Percentiles rank a stretch among this genome's conserved stretches.
phyloP scores from a whole-genome alignment of 768 basidiomycete genomes.

The Gymnopilus dilepis region DNA sequence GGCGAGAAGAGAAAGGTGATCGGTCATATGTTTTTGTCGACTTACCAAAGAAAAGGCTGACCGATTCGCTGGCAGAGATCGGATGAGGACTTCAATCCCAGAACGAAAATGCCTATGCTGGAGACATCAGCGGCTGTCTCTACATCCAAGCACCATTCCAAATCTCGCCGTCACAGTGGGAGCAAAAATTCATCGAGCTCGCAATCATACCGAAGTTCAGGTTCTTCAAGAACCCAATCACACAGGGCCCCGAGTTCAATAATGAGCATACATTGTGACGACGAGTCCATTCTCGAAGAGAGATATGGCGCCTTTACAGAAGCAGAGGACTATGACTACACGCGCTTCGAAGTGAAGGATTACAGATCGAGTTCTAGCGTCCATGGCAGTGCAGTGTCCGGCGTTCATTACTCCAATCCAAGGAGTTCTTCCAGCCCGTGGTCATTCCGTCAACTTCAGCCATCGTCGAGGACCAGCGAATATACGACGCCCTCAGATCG shows the following conservation, averaged over 20 bases:
- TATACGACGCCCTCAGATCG: neutral
- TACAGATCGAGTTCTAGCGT: neutral
- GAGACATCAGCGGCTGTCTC: neutral
- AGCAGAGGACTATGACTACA: neutral
- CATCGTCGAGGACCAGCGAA: constrained; percentile 7
- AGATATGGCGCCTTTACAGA: neutral
- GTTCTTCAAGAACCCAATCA: neutral
- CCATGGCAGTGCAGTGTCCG: constrained; percentile 10
- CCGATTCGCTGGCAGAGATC: neutral
- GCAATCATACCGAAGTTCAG: neutral
- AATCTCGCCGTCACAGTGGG: neutral
- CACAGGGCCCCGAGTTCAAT: neutral
- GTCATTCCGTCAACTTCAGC: constrained; percentile 5
- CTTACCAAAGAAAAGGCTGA: neutral
- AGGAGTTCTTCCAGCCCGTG: constrained; percentile 3
- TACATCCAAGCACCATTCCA: neutral
- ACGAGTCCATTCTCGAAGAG: neutral
- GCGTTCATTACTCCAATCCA: neutral
- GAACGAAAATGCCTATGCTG: constrained; percentile 6
- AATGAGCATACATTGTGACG: neutral
- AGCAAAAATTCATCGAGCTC: neutral
- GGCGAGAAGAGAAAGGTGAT: neutral
- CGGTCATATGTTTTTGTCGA: neutral
- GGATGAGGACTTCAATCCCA: neutral
- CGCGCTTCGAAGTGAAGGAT: neutral